Percentiles rank a stretch among this genome's conserved stretches.
phyloP scores from a whole-genome alignment of 2,329 filamentous ascomycete species.

The Pseudogymnoascus sp. region DNA sequence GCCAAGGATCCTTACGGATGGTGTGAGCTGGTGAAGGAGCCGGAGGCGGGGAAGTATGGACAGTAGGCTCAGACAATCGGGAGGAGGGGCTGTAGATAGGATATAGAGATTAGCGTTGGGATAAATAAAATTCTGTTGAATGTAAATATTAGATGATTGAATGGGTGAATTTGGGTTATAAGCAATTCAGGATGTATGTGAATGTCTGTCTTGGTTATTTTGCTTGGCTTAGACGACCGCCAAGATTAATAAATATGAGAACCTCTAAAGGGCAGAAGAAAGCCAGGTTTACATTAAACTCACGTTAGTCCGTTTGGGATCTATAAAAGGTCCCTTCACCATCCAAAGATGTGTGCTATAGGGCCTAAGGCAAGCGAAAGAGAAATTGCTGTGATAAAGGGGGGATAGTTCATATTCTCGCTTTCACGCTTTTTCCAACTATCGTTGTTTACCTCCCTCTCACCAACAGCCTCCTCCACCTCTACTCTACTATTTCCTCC shows the following conservation, averaged over 20 bases:
- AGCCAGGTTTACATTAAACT: background rate
- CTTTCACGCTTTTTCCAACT: background rate
- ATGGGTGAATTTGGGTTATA: background rate
- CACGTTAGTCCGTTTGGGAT: no score
- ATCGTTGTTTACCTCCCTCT: background rate
- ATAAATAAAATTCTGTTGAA: background rate
- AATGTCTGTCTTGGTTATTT: background rate
- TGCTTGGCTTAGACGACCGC: background rate
- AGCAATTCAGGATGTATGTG: background rate
- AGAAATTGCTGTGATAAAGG: background rate
- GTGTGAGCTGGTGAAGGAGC: conserved; percentile 24
- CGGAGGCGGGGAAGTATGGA: conserved; percentile 22
- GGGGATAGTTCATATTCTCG: background rate
- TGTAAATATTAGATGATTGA: background rate
- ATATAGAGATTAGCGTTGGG: background rate
- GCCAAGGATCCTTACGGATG: conserved; percentile 50
- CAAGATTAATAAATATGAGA: background rate
- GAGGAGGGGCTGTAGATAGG: background rate
- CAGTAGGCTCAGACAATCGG: background rate
- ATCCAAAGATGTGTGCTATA: background rate
- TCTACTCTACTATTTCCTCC: no score
- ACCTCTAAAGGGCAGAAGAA: background rate
- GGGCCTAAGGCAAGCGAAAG: background rate
- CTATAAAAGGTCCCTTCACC: background rate
- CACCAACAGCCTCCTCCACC: background rate